Conservation (phyloP, 208 protist species). For the Balamuthia mandrillaris region DNA sequence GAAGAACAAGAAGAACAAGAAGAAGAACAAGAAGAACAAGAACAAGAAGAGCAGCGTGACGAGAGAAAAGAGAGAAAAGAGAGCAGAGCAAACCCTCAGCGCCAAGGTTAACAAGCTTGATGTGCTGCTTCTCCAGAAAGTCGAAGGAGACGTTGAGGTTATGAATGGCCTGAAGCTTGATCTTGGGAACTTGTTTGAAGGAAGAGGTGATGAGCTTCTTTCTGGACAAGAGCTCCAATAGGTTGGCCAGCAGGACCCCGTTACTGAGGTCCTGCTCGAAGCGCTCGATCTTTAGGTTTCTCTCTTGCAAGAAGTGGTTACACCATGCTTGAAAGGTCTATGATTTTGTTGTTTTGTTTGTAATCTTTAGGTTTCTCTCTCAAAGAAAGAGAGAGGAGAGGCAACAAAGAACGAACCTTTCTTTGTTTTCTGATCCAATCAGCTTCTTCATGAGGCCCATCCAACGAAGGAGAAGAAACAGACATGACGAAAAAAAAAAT, state of each 20-base stretch:
- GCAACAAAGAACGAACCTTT: no score
- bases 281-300: neutral
- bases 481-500: no score
- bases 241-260: slow-evolving; percentile 9
- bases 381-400: no score
- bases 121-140: slow-evolving; percentile 14
- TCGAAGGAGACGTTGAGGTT: slow-evolving; percentile 32
- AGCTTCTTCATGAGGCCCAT: no score
- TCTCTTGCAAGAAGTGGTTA: slow-evolving; percentile 8
- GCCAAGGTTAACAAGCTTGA: slow-evolving; percentile 28
- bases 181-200: neutral
- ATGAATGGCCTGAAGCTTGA: slow-evolving; percentile 33
- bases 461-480: no score
- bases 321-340: slow-evolving; percentile 35
- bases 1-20: neutral
- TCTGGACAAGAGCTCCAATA: slow-evolving; percentile 19
- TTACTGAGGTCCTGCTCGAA: slow-evolving; percentile 2
- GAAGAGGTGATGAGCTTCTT: neutral
- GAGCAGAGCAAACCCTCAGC: neutral
- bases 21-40: neutral
- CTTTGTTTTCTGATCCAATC: no score
- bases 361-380: no score
- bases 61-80: no score
- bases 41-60: no score
- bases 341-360: no score